A percentile compares a stretch with the other conserved stretches of the same genome.
phyloP scores from a whole-genome alignment of 345 rosid species.

The Euphorbia lathyris region DNA sequence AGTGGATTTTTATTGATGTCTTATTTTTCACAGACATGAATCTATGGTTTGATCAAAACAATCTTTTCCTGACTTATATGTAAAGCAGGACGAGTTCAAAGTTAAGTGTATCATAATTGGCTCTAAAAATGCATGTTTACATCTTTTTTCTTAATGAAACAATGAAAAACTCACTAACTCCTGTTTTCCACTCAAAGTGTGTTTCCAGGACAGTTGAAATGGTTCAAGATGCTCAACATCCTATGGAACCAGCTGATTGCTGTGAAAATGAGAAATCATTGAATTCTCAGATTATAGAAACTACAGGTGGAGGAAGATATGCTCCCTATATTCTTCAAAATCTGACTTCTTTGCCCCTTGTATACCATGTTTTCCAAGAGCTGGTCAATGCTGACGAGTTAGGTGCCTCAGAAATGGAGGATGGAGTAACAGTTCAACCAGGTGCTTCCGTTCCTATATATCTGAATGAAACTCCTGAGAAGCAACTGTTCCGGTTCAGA shows the following conservation, averaged over 20 bases:
- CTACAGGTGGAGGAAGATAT: conserved; percentile 51
- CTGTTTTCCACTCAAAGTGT: conserved; percentile 41
- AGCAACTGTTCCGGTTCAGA: conserved; percentile 49
- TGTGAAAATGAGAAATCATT: conserved; percentile 38
- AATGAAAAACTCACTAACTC: neutral
- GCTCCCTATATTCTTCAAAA: conserved; percentile 92
- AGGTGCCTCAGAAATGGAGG: conserved; percentile 40
- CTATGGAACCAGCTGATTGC: conserved; percentile 35
- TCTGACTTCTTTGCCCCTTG: conserved; percentile 76
- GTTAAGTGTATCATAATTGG: neutral
- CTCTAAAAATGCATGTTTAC: neutral
- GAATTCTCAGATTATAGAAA: conserved; percentile 33
- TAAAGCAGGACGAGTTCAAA: neutral
- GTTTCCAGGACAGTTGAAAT: conserved; percentile 71
- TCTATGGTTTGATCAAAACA: neutral
- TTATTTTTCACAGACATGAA: neutral
- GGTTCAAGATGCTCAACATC: conserved; percentile 59
- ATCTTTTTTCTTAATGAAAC: neutral
- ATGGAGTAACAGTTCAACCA: conserved; percentile 53
- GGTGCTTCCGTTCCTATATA: conserved; percentile 74
- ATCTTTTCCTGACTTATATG: no score
- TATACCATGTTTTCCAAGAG: conserved; percentile 61
- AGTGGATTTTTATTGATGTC: neutral
- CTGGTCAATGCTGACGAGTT: conserved; percentile 37
- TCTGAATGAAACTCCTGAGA: conserved; percentile 56